Percentiles rank a stretch among this genome's conserved stretches.
phyloP scores from a whole-genome alignment of 192 early-diverging fungal species.

The Coemansia sp. region DNA sequence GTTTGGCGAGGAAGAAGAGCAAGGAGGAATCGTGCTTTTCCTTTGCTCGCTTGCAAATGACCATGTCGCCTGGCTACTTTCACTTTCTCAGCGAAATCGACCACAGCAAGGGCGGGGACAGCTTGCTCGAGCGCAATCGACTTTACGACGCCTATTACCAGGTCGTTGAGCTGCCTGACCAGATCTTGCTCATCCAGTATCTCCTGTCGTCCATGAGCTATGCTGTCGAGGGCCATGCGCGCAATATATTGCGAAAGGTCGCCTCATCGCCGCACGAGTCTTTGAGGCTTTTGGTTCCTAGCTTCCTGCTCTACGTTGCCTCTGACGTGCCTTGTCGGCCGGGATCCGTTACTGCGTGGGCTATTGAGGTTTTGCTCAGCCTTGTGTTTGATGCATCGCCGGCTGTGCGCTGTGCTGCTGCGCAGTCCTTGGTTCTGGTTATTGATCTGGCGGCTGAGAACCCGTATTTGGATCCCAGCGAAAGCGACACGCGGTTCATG shows the following conservation, averaged over 20 bases:
- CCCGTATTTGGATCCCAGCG: slow-evolving; percentile 25
- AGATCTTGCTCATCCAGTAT: slow-evolving; percentile 51
- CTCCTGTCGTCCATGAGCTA: slow-evolving; percentile 51
- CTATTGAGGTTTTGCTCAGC: slow-evolving; percentile 36
- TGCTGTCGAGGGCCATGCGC: slow-evolving; percentile 33
- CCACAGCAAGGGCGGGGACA: slow-evolving; percentile 40
- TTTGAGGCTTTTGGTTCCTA: slow-evolving; percentile 39
- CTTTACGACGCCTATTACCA: slow-evolving; percentile 53
- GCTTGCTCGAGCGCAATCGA: slow-evolving; percentile 40
- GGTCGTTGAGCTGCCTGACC: slow-evolving; percentile 49
- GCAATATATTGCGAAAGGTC: slow-evolving; percentile 48
- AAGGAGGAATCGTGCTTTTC: slow-evolving; percentile 54
- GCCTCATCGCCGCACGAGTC: slow-evolving; percentile 46
- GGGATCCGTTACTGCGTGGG: slow-evolving; percentile 48
- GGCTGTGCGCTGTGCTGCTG: slow-evolving; percentile 36
- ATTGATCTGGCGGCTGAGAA: slow-evolving; percentile 47
- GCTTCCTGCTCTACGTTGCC: slow-evolving; percentile 41
- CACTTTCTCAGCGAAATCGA: slow-evolving; percentile 50
- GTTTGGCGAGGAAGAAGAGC: slow-evolving; percentile 23
- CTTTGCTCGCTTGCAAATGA: slow-evolving; percentile 52
- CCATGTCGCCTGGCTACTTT: slow-evolving; percentile 54
- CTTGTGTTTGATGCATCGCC: slow-evolving; percentile 42
- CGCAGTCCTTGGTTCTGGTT: slow-evolving; percentile 42
- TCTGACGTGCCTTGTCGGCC: slow-evolving; percentile 32
- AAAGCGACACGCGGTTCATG: slow-evolving; percentile 26